These are phyloP conservation scores for Pythium scleroteichum DNA, from an alignment of 352 stramenopile species.

Conservation along the genomic window DNA sequence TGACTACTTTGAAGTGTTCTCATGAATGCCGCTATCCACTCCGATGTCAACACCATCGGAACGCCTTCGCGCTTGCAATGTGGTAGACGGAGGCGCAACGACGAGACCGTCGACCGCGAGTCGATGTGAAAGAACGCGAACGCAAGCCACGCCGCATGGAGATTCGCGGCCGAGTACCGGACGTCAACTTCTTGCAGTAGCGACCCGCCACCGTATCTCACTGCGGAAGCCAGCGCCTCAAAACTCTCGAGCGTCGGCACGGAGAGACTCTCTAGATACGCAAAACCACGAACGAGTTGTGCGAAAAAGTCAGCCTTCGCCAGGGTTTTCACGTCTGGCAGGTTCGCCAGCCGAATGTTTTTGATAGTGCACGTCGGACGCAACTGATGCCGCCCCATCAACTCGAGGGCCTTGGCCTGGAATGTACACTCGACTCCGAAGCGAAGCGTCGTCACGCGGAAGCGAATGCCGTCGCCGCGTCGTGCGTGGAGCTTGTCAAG, in stretches of 20 bases:
- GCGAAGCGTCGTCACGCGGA: slow-evolving; percentile 8
- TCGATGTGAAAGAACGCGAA: slow-evolving; percentile 11
- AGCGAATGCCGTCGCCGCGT: background rate
- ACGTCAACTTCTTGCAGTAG: background rate
- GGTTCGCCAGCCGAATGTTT: background rate
- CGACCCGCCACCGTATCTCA: background rate
- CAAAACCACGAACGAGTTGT: background rate
- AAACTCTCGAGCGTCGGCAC: background rate
- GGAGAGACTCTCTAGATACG: background rate
- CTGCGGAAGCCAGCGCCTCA: background rate
- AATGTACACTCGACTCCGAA: background rate
- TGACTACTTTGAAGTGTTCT: background rate
- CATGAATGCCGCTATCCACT: slow-evolving; percentile 1
- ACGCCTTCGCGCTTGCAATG: background rate
- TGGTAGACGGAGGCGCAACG: background rate
- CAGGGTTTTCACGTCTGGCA: background rate
- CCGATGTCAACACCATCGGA: background rate
- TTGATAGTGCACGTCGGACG: background rate
- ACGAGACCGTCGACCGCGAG: background rate
- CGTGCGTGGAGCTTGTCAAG: background rate
- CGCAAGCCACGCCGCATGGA: slow-evolving; percentile 3
- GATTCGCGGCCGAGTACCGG: background rate
- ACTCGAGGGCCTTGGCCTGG: background rate
- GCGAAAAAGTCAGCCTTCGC: background rate
- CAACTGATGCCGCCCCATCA: background rate